Base-by-base conservation (phyloP, 352 stramenopile species). In the Phytopythium chamaehyphon region DNA sequence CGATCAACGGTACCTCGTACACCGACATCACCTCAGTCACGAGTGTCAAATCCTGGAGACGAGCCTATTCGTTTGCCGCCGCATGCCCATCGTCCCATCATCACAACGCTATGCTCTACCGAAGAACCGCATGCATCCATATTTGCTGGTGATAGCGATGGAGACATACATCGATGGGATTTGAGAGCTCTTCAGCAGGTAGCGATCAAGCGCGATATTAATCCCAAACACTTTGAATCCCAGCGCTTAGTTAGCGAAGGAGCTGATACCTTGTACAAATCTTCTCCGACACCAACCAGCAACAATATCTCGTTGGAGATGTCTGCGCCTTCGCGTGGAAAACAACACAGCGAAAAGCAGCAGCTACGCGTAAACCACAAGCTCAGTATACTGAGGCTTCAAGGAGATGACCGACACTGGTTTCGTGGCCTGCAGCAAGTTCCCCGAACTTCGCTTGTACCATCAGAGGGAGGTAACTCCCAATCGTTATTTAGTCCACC, bases 61-160 rank as follows among this genome's bases (percentile, higher is more conserved):
- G 39, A n/a, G 26, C n/a, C 18, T n/a, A n/a, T 21, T n/a, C 14
- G 14, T 21, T 6, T n/a, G 37, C 37, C 14, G 6, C 14, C 37
- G 37, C 37, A n/a, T n/a, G 6, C 6, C n/a, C 18, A 45, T 16
- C n/a, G 39, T 15, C 28, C 15, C 21, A 21, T 22, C 22, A 55
- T 74, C 19, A 72, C 47, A 1, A 58, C 65, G 18, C 61, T 79
- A 15, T 68, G 64, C 33, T 65, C 60, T 3, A 66, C 51, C 11
- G 22, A 44, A 1, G 64, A 67, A 10, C 39, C 39, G 22, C 39
- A 45, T 12, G 39, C 39, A 12, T 62, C 35, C 35, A 59, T 68
- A 7, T 39, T 60, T 23, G 60, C 49, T 12, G 45, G 55, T 16
- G 55, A 48, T 31, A 47, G 51, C 11, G 36, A 47, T 39, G 60